Percentiles rank a stretch among this genome's conserved stretches.
Conservation (phyloP, 2,329 filamentous ascomycete species). For the Alternaria solani region DNA sequence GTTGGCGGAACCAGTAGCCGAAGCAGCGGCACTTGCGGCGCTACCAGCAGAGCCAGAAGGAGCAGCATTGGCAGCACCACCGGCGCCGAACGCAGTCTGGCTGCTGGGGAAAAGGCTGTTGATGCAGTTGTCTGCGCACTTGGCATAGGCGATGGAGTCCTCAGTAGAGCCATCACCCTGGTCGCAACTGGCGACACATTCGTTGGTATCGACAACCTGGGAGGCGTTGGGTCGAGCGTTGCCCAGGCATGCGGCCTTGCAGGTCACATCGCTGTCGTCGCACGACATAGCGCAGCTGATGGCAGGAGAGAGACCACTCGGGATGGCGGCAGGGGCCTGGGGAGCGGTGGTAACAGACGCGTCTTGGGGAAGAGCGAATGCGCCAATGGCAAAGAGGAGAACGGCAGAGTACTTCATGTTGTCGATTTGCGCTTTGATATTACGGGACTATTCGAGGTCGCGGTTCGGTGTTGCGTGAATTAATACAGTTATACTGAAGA, state of each 20-base stretch:
- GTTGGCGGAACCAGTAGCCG: constrained; percentile 23
- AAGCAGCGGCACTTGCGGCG: constrained; percentile 29
- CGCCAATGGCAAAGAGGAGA: constrained; percentile 56
- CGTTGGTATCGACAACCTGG: constrained; percentile 60
- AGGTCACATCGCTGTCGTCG: constrained; percentile 57
- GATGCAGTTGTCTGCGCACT: constrained; percentile 61
- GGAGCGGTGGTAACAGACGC: constrained; percentile 48
- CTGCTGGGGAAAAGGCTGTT: constrained; percentile 57
- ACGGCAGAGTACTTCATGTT: constrained; percentile 57
- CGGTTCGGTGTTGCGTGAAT: constrained; percentile 18
- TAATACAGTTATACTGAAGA: constrained; percentile 23
- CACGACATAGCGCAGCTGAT: constrained; percentile 52
- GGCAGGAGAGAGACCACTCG: constrained; percentile 35
- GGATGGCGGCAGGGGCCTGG: constrained; percentile 38
- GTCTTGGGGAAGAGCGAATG: constrained; percentile 53
- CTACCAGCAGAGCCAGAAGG: constrained; percentile 33
- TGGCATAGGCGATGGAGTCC: constrained; percentile 56
- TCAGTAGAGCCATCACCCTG: constrained; percentile 60
- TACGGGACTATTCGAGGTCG: constrained; percentile 2
- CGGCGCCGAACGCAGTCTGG: constrained; percentile 39
- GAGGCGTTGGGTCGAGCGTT: constrained; percentile 61
- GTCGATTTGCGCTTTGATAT: constrained; percentile 19
- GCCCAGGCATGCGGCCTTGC: constrained; percentile 60
- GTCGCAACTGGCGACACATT: constrained; percentile 61
- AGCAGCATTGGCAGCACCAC: constrained; percentile 34